Base-by-base conservation (phyloP, 805 yeast species). In the Schwanniomyces vanrijiae region DNA sequence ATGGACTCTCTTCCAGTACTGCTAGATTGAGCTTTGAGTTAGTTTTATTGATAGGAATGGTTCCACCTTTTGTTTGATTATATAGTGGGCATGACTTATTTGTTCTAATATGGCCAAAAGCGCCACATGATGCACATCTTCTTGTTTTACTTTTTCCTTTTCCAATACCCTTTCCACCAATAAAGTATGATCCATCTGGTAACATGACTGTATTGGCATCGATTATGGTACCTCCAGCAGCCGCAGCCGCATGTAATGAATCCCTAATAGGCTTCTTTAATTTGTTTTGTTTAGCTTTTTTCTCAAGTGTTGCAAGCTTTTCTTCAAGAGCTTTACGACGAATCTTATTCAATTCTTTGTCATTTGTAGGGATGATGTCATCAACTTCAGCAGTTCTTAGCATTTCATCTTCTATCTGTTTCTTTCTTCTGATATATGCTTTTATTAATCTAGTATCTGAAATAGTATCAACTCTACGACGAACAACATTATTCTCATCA, bases 81-180 rank as follows among this genome's bases (percentile, higher is more conserved):
- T 88, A 92, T 79, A 90, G 77, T 13, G 98, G 99, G 69, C 99
- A 92, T 1, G 92, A 73, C 59, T 86, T 86, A 63, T 90, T 90
- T 2, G 99, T 92, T 62, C 94, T 80, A 51, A 92, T 92, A 64
- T 92, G 99, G 0, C 98, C 99, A 52, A 88, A 77, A 10, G 92
- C 94, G 19, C 98, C 98, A 76, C 99, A 92, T 0, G 94, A 86
- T 3, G 95, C 91, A 69, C 99, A 92, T 60, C 89, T 82, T 62
- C 99, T 76, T 7, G 86, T 84, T 4, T 82, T 83, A 25, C 84
- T 76, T 57, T 84, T 84, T 26, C 87, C 87, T 57, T 86, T 86
- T 25, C 88, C 89, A 37, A 80, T 80, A 20, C 88, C 87, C 55
- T 82, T 84, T n/a, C 84, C 87, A 29, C 81, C 78, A 37, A 78